These are phyloP conservation scores for Cytospora paraplurivora DNA, from an alignment of 2,329 filamentous ascomycete species.

Conservation along the genomic window DNA sequence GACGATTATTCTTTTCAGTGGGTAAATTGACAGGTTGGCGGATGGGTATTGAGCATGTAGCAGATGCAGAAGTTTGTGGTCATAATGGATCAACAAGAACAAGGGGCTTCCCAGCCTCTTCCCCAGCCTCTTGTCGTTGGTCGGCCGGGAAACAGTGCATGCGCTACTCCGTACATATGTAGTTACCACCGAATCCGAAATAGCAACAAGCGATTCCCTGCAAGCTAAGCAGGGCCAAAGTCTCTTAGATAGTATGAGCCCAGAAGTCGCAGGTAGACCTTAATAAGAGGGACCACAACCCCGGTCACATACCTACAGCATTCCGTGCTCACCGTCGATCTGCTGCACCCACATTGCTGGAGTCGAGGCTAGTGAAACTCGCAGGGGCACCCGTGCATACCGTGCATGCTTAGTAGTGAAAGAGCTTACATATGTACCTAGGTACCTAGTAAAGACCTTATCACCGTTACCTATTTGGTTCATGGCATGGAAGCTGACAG, in stretches of 20 bases:
- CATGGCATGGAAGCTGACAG: neutral
- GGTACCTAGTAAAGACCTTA: too few species aligned
- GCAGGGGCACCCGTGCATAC: neutral
- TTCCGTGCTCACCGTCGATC: neutral
- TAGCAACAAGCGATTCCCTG: neutral
- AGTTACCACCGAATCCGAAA: neutral
- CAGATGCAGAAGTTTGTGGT: constrained; percentile 2
- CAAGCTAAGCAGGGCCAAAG: neutral
- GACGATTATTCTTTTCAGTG: neutral
- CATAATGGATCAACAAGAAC: neutral
- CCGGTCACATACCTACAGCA: too few species aligned
- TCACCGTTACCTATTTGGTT: too few species aligned
- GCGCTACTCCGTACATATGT: constrained; percentile 5
- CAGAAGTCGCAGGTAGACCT: neutral
- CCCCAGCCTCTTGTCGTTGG: constrained; percentile 13
- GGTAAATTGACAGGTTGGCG: neutral
- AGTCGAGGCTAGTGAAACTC: neutral
- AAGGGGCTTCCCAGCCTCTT: constrained; percentile 18
- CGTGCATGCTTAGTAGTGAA: too few species aligned
- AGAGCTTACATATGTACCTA: too few species aligned
- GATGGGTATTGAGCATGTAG: neutral
- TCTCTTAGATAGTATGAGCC: neutral
- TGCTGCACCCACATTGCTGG: neutral
- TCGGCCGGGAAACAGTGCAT: constrained; percentile 18
- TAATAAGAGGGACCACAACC: neutral